A percentile compares a stretch with the other conserved stretches of the same genome.
phyloP scores from a whole-genome alignment of 2,329 filamentous ascomycete species.

The Colletotrichum agaves region DNA sequence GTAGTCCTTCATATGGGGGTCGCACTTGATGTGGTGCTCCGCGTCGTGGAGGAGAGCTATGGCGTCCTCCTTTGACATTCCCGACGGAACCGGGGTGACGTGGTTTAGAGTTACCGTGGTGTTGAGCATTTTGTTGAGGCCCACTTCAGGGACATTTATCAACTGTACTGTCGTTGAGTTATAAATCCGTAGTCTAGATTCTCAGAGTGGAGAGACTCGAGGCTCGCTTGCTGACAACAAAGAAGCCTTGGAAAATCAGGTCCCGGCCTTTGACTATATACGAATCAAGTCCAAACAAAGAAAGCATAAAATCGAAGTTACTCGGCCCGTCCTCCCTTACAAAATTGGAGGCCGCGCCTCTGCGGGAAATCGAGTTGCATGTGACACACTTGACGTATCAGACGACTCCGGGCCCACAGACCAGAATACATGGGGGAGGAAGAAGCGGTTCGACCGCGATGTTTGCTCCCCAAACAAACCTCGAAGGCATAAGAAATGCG shows the following conservation, averaged over 20 bases:
- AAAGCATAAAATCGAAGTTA: background rate
- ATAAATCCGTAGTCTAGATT: no score
- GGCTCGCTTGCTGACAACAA: background rate
- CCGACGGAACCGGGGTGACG: constrained; percentile 54
- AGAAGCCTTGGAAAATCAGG: background rate
- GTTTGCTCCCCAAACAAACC: background rate
- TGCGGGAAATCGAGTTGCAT: constrained; percentile 13
- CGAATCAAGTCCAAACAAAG: background rate
- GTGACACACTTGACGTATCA: constrained; percentile 35
- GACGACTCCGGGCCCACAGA: constrained; percentile 19
- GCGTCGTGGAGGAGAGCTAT: constrained; percentile 62
- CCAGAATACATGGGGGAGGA: constrained; percentile 11
- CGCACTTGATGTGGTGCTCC: constrained; percentile 61
- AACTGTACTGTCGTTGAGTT: no score
- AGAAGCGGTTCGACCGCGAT: background rate
- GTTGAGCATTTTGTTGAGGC: constrained; percentile 51
- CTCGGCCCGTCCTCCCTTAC: constrained; percentile 4
- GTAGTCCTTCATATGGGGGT: constrained; percentile 60
- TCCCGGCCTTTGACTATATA: background rate
- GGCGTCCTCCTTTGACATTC: constrained; percentile 48
- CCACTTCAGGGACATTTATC: background rate
- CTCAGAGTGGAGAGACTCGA: background rate
- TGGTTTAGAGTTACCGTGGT: constrained; percentile 56
- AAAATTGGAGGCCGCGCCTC: background rate
- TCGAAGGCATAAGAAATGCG: background rate